A percentile compares a stretch with the other conserved stretches of the same genome.
Evolutionary conservation across 371 early-diverging fungal genomes (phyloP).

Genomic region (Mucor racemosus): DNA sequence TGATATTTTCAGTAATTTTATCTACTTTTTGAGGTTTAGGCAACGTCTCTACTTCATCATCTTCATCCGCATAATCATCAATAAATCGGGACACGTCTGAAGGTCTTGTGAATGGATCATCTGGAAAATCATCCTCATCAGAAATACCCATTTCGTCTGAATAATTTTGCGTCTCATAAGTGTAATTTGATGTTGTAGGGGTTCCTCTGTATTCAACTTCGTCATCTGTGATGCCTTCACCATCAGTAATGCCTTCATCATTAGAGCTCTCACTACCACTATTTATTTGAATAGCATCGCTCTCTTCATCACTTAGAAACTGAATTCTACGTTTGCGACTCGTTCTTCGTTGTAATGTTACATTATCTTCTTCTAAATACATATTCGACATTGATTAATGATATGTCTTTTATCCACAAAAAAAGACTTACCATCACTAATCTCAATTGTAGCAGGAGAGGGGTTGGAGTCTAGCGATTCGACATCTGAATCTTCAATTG

Average conservation of each 20-base stretch:
- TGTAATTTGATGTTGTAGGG: not conserved
- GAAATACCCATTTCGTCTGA: not conserved
- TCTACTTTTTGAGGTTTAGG: not conserved
- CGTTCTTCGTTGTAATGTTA: not conserved
- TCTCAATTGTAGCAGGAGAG: not conserved
- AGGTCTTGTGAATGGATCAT: not conserved
- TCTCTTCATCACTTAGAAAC: not conserved
- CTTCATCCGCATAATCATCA: constrained; percentile 14
- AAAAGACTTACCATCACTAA: constrained; percentile 1
- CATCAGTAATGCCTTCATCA: not conserved
- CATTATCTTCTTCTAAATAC: not conserved
- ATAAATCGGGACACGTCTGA: not conserved
- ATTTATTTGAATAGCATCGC: not conserved
- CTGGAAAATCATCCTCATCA: not conserved
- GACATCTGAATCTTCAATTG: not conserved
- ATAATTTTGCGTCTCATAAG: not conserved
- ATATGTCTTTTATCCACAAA: not conserved
- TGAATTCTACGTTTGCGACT: not conserved
- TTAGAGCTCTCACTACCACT: not conserved
- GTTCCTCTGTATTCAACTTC: not conserved
- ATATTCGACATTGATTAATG: not conserved
- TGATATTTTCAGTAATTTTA: constrained; percentile 1
- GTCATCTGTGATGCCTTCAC: not conserved
- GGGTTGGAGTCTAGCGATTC: not conserved
- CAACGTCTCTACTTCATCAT: not conserved